Evolutionary conservation across 2,329 filamentous ascomycete species (phyloP), one percentile per base, ranked within the genome.

Genomic region (Monosporascus sp.): DNA sequence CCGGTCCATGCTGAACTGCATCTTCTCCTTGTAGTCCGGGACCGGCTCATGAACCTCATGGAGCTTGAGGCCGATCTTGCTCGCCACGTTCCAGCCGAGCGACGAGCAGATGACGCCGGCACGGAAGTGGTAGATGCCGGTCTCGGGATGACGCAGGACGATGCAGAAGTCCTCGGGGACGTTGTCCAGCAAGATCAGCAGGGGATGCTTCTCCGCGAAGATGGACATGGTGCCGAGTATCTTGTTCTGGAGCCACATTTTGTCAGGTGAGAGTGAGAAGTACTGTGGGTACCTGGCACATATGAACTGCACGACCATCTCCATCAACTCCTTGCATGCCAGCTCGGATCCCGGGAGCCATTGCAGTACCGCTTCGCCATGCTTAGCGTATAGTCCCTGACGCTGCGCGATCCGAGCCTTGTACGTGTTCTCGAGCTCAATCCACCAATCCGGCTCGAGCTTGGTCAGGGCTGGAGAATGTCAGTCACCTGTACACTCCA

Each of bases 1-100:
- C 81, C 89, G 78, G 63, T 95, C 89, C 87, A 96, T 92, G 41
- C 87, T 91, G 58, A 90, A 88, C 38, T 87, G 81, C 87, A 95
- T 91, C 74, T 92, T 95, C 67, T 89, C 86, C 60, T 88, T 88
- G 68, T 93, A 95, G 62, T 94, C 88, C 0, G 90, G 90, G 22
- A 96, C 87, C 0, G 80, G 77, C 1, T 72, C 72, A 65, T 96
- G 90, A 55, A 96, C 93, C 53, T 84, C 79, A 11, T 85, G 76
- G 15, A 96, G 73, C 22, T 79, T 78, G 59, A 85, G 70, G 0
- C 88, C 89, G 51, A 94, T 85, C 72, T 95, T 94, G 24, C 79
- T 80, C 0, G 76, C 80, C 0, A 94, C 72, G 58, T 87, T 89
- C 90, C 90, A 96, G 1, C 90, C 90, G 0, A 96, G 71, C 0